These are phyloP conservation scores for Cercophora samala DNA, from an alignment of 495 filamentous ascomycete genomes.

Conservation along the genomic window DNA sequence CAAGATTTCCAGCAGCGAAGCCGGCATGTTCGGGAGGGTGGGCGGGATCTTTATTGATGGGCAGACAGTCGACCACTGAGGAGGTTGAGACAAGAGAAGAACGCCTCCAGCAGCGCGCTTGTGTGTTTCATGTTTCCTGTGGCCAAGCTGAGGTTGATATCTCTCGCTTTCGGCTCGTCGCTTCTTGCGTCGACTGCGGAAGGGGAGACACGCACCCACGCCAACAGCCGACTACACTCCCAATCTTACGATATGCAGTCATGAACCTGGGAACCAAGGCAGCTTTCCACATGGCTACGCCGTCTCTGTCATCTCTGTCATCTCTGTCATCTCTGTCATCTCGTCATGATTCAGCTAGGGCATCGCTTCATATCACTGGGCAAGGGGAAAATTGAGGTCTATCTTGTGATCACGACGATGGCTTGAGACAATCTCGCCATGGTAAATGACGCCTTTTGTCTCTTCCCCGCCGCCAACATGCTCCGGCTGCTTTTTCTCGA, in stretches of 20 bases:
- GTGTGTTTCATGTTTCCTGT: constrained; percentile 38
- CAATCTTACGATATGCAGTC: constrained; percentile 1
- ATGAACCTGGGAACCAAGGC: background rate
- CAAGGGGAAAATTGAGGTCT: background rate
- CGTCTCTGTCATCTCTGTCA: constrained; percentile 1
- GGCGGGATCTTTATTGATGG: constrained; percentile 9
- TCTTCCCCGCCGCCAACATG: background rate
- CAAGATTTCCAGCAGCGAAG: background rate
- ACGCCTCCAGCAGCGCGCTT: constrained; percentile 29
- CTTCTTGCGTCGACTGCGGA: constrained; percentile 7
- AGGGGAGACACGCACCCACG: background rate
- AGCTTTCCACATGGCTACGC: background rate
- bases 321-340: background rate
- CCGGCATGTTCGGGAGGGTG: background rate
- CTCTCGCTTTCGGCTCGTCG: constrained; percentile 4
- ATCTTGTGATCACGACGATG: constrained; percentile 16
- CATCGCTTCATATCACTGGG: background rate
- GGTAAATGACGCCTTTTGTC: constrained; percentile 18
- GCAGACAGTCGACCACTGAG: constrained; percentile 19
- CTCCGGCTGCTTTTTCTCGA: constrained; percentile 7
- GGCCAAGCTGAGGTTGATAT: constrained; percentile 17
- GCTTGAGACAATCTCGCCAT: constrained; percentile 17
- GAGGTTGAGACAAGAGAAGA: constrained; percentile 8
- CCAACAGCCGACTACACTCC: background rate
- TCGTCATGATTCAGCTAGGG: background rate